These are phyloP conservation scores for Gloeophyllum trabeum DNA, from an alignment of 768 basidiomycete species.

Conservation along the genomic window DNA sequence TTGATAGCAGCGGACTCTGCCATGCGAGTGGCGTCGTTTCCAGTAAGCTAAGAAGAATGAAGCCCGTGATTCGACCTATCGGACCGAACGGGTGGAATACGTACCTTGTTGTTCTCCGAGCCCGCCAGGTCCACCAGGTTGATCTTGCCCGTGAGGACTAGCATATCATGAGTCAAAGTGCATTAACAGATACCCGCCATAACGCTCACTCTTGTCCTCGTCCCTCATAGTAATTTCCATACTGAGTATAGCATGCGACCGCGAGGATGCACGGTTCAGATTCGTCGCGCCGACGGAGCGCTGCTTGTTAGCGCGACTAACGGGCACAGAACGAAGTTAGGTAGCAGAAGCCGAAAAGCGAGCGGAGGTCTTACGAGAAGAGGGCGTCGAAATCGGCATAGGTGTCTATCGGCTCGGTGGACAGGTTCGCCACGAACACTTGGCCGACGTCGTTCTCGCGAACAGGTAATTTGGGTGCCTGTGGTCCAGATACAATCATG, in stretches of 20 bases:
- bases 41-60: slow-evolving; percentile 41
- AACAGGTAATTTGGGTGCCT: slow-evolving; percentile 45
- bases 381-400: slow-evolving; percentile 34
- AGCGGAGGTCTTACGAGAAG: slow-evolving; percentile 27
- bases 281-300: slow-evolving; percentile 83
- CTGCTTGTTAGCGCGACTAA: slow-evolving; percentile 57
- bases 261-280: slow-evolving; percentile 75
- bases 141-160: slow-evolving; percentile 66
- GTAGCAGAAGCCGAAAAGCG: neutral
- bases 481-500: slow-evolving; percentile 1
- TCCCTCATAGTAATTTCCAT: slow-evolving; percentile 55
- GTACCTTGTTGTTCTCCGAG: slow-evolving; percentile 81
- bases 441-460: slow-evolving; percentile 40
- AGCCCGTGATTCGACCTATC: neutral
- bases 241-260: slow-evolving; percentile 81
- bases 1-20: slow-evolving; percentile 86
- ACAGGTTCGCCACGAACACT: slow-evolving; percentile 44
- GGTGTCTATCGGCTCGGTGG: slow-evolving; percentile 24
- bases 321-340: neutral
- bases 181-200: neutral
- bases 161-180: neutral
- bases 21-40: slow-evolving; percentile 82
- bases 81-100: slow-evolving; percentile 1
- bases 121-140: slow-evolving; percentile 87
- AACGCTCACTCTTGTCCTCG: slow-evolving; percentile 39